Percentiles rank a stretch among this genome's conserved stretches.
Conservation (phyloP, 129 eudicot genomes). For the Kitagawia praeruptora region DNA sequence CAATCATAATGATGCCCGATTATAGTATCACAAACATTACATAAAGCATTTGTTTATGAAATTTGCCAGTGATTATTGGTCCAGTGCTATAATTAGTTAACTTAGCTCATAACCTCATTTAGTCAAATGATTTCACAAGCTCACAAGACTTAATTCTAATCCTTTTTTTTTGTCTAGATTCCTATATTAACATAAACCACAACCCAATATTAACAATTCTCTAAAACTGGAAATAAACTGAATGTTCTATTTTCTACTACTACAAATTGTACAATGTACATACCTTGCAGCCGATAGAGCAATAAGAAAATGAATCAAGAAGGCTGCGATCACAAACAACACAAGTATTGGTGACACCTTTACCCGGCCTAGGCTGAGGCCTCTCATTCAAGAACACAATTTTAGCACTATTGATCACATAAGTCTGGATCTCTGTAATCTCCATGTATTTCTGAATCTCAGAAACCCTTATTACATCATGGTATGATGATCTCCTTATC, state of each 20-base stretch:
- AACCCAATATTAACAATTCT: neutral
- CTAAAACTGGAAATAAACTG: neutral
- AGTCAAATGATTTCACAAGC: neutral
- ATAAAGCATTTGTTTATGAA: neutral
- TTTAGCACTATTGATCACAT: slow-evolving; percentile 36
- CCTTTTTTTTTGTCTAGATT: neutral
- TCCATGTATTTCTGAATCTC: slow-evolving; percentile 41
- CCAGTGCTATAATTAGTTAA: neutral
- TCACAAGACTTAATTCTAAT: neutral
- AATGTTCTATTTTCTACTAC: too few relatives aligned
- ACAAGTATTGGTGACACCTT: slow-evolving; percentile 37
- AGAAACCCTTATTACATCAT: slow-evolving; percentile 39
- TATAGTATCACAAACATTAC: neutral
- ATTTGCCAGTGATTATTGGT: neutral
- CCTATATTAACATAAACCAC: neutral
- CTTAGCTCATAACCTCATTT: neutral
- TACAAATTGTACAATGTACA: neutral
- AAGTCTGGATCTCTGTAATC: slow-evolving; percentile 33
- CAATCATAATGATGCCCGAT: neutral
- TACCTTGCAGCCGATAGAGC: slow-evolving; percentile 46
- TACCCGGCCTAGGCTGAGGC: slow-evolving; percentile 36
- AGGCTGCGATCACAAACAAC: slow-evolving; percentile 35
- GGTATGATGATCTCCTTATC: slow-evolving; percentile 49
- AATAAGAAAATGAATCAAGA: slow-evolving; percentile 36
- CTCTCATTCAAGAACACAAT: slow-evolving; percentile 36